A percentile compares a stretch with the other conserved stretches of the same genome.
These are phyloP conservation scores for Aspergillus aculeatus DNA, from an alignment of 2,329 filamentous ascomycete species.

Conservation along the genomic window DNA sequence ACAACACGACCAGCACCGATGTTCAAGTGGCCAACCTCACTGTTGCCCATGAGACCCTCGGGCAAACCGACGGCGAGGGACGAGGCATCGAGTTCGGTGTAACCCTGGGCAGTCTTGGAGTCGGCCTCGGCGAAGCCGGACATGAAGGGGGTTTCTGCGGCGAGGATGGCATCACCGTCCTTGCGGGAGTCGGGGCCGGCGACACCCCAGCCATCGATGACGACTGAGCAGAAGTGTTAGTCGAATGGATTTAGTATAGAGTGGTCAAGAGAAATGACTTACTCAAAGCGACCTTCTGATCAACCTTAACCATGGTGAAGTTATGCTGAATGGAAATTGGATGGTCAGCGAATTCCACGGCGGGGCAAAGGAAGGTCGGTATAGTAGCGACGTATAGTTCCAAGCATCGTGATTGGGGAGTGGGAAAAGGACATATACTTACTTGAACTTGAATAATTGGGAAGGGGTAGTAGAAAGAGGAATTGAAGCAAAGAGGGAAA, in stretches of 20 bases:
- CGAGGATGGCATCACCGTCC: constrained; percentile 91
- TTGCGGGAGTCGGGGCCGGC: constrained; percentile 75
- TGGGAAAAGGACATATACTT: constrained; percentile 10
- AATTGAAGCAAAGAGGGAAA: constrained; percentile 3
- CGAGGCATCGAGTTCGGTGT: constrained; percentile 89
- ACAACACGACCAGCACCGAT: constrained; percentile 96
- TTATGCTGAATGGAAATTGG: constrained; percentile 2
- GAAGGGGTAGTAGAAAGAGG: neutral
- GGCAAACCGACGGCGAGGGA: constrained; percentile 93
- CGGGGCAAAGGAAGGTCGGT: constrained; percentile 3
- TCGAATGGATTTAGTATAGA: neutral
- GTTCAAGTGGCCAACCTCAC: constrained; percentile 97
- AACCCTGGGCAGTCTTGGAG: constrained; percentile 76
- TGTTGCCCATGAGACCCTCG: constrained; percentile 98
- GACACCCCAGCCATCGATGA: constrained; percentile 99
- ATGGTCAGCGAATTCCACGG: constrained; percentile 24
- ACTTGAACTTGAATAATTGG: neutral
- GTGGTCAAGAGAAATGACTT: constrained; percentile 31
- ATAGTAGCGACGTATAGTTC: constrained; percentile 3
- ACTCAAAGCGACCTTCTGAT: constrained; percentile 70
- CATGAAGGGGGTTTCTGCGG: constrained; percentile 92
- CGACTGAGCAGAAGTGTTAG: constrained; percentile 61
- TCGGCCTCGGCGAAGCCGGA: constrained; percentile 69
- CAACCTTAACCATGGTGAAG: constrained; percentile 62
- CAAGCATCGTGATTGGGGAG: neutral